Base-by-base conservation (phyloP, 805 yeast species). In the Scheffersomyces coipomensis region DNA sequence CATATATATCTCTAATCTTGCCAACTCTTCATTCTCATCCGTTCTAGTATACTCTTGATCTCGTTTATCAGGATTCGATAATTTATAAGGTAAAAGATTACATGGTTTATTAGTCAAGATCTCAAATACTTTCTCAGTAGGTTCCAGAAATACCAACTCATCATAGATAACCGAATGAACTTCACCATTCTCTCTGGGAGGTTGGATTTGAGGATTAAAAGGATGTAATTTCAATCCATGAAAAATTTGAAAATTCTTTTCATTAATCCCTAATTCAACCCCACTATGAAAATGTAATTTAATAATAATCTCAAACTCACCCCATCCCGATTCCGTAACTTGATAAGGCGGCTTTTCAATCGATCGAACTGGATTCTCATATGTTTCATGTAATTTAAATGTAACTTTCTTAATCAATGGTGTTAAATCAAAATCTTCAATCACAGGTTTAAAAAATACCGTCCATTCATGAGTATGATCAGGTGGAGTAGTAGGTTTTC, bases 241-340 rank as follows among this genome's bases (percentile, higher is more conserved):
- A 56, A 88, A 87, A 35, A 93, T 70, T 30, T 82, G 85, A 34
- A 93, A 66, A 60, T 85, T 83, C 67, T 93, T 93, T 56, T 93
- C 99, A 49, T 82, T 83, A 24, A 68, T 64, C 2, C 73, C 73
- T 30, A 69, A 51, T 33, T 69, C 75, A 12, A 95, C 83, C 22
- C 87, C 95, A n/a, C 83, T 75, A 27, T 81, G 83, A 60, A 93
- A 93, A 59, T 83, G 90, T 13, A 93, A 78, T 56, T 90, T 87
- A 39, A 93, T 82, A 26, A 86, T 79, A 45, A 93, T 85, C 55
- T 93, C 99, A 62, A 93, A 93, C 61, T 93, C 99, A 49, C 99
- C 99, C 99, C 99, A 93, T 0, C 99, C 99, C 0, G 98, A 87
- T 56, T 93, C 99, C 2, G 96, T 85, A 21, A 93, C 88, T 59